A percentile compares a stretch with the other conserved stretches of the same genome.
Conservation (phyloP, 495 filamentous ascomycete species). For the Penicillium longicatenatum region DNA sequence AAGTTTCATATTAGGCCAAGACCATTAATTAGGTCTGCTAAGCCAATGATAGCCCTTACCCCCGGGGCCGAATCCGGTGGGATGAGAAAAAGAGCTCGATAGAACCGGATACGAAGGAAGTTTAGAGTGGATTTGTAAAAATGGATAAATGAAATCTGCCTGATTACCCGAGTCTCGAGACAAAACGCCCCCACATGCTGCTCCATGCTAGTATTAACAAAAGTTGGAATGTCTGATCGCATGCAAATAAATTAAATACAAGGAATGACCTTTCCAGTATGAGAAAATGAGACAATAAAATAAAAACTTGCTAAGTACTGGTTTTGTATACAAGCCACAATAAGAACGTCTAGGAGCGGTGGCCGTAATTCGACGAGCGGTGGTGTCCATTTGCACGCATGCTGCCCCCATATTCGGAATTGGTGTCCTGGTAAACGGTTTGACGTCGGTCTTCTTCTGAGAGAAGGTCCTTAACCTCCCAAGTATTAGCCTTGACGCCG, state of each 20-base stretch:
- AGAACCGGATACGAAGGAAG: neutral
- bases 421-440: constrained; percentile 72
- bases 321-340: constrained; percentile 23
- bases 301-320: constrained; percentile 16
- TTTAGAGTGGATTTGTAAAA: neutral
- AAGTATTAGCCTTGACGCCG: constrained; percentile 90
- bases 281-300: constrained; percentile 11
- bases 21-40: neutral
- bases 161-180: neutral
- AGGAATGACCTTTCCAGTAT: neutral
- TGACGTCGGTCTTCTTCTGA: constrained; percentile 83
- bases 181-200: neutral
- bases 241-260: neutral
- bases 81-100: neutral
- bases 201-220: constrained; percentile 1
- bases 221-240: neutral
- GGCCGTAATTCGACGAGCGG: constrained; percentile 39
- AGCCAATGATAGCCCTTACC: neutral
- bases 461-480: constrained; percentile 95
- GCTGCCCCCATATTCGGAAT: constrained; percentile 62
- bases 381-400: constrained; percentile 52
- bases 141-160: neutral
- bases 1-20: neutral
- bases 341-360: constrained; percentile 27
- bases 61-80: no score